A percentile compares a stretch with the other conserved stretches of the same genome.
phyloP scores from a whole-genome alignment of 208 protist species.

The Trypanosoma rangeli region DNA sequence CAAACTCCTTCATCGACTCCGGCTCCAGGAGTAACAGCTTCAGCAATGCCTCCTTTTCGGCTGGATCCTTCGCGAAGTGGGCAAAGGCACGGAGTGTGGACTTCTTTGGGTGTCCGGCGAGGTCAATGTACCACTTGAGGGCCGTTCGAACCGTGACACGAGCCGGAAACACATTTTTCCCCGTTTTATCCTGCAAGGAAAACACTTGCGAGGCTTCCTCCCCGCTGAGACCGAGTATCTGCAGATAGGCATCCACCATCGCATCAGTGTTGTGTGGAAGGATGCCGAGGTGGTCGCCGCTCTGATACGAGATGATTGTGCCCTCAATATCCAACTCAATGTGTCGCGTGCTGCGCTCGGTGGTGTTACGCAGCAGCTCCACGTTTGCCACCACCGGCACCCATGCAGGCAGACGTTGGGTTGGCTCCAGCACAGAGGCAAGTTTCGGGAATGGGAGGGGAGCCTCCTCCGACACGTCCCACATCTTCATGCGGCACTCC shows the following conservation, averaged over 20 bases:
- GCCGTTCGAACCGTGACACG: slow-evolving; percentile 77
- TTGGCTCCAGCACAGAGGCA: slow-evolving; percentile 86
- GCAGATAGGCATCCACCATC: slow-evolving; percentile 82
- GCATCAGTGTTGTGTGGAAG: slow-evolving; percentile 88
- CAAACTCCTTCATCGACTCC: slow-evolving; percentile 73
- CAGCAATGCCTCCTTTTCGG: slow-evolving; percentile 78
- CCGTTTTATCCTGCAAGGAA: slow-evolving; percentile 81
- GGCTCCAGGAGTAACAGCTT: slow-evolving; percentile 66
- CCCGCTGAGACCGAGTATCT: slow-evolving; percentile 47
- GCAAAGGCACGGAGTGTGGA: slow-evolving; percentile 90
- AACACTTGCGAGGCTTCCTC: slow-evolving; percentile 74
- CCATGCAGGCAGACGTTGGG: slow-evolving; percentile 83
- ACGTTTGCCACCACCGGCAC: slow-evolving; percentile 64
- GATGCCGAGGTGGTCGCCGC: slow-evolving; percentile 95
- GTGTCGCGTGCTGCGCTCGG: slow-evolving; percentile 69
- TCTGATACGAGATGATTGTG: slow-evolving; percentile 91
- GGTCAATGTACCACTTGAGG: slow-evolving; percentile 92
- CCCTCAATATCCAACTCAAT: slow-evolving; percentile 86
- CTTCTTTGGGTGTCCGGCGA: slow-evolving; percentile 82
- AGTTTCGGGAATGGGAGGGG: slow-evolving; percentile 85
- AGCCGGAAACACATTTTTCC: slow-evolving; percentile 87
- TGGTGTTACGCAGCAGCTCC: slow-evolving; percentile 62
- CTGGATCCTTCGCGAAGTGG: slow-evolving; percentile 71
- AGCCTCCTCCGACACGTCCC: slow-evolving; percentile 66
- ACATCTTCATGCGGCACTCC: slow-evolving; percentile 82